phyloP scores from a whole-genome alignment of 192 early-diverging fungal species.

The Linderina pennispora region DNA sequence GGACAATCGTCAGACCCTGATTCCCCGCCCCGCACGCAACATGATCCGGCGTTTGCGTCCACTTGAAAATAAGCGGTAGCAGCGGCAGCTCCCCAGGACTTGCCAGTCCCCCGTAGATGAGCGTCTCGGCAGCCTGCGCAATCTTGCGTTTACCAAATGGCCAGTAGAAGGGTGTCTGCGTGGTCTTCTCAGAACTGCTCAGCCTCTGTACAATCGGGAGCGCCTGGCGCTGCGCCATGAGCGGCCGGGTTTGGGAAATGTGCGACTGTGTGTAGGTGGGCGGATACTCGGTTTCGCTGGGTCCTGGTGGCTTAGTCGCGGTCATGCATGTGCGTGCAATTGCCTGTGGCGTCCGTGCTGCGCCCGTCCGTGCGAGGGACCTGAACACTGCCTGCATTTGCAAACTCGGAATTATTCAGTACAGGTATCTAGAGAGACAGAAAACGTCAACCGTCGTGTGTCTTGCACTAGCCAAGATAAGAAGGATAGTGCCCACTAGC shows the following conservation, averaged over 20 bases:
- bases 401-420: no score
- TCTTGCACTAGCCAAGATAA: no score
- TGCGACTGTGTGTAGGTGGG: conserved; percentile 5
- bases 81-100: conserved; percentile 6
- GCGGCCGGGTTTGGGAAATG: not conserved
- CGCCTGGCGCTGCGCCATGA: not conserved
- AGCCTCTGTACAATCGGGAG: conserved; percentile 1
- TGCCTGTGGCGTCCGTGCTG: no score
- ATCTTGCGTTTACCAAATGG: conserved; percentile 10
- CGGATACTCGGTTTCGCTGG: conserved; percentile 3
- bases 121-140: conserved; percentile 16
- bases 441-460: no score
- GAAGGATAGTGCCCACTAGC: no score
- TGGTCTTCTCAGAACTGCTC: conserved; percentile 1
- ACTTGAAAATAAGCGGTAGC: conserved; percentile 21
- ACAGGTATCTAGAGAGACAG: no score
- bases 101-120: conserved; percentile 20
- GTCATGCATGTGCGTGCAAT: no score
- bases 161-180: conserved; percentile 31
- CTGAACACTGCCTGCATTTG: no score
- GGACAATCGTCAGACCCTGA: conserved; percentile 26
- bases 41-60: no score
- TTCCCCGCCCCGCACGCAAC: conserved; percentile 1
- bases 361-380: no score
- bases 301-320: no score